A percentile compares a stretch with the other conserved stretches of the same genome.
These are phyloP conservation scores for Oryza glumipatula DNA, from an alignment of 176 grass and related monocot genomes.

Conservation along the genomic window DNA sequence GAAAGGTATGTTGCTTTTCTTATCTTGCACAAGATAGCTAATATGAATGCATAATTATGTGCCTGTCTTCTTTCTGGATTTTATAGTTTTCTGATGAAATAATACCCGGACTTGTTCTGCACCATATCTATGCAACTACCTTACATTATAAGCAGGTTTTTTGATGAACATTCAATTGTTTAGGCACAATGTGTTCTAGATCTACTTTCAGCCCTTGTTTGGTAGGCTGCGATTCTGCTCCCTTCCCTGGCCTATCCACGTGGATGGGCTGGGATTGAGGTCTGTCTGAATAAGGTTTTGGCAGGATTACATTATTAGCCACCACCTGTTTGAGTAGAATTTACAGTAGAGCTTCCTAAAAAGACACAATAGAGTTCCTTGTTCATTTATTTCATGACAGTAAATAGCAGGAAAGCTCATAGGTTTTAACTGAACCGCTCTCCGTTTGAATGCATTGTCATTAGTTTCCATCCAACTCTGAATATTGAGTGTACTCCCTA, in stretches of 20 bases:
- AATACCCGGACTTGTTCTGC: not conserved
- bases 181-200: slow-evolving; percentile 30
- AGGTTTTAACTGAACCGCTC: slow-evolving; percentile 16
- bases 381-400: slow-evolving; percentile 13
- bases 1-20: slow-evolving; percentile 61
- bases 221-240: not conserved
- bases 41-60: not conserved
- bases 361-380: not conserved
- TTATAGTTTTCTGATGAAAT: slow-evolving; percentile 36
- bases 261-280: not conserved
- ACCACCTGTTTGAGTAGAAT: slow-evolving; percentile 24
- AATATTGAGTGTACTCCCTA: slow-evolving; percentile 13
- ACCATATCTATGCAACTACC: not conserved
- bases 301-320: slow-evolving; percentile 25
- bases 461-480: slow-evolving; percentile 22
- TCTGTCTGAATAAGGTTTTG: not conserved
- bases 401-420: not conserved
- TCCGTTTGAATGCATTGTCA: slow-evolving; percentile 4
- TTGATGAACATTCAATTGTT: slow-evolving; percentile 17
- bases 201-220: slow-evolving; percentile 1
- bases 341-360: not conserved
- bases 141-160: not conserved
- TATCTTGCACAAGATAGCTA: slow-evolving; percentile 34
- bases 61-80: slow-evolving; percentile 5
- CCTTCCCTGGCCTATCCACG: not conserved